These are phyloP conservation scores for Trametes cinnabarina DNA, from an alignment of 768 basidiomycete genomes.

Conservation along the genomic window DNA sequence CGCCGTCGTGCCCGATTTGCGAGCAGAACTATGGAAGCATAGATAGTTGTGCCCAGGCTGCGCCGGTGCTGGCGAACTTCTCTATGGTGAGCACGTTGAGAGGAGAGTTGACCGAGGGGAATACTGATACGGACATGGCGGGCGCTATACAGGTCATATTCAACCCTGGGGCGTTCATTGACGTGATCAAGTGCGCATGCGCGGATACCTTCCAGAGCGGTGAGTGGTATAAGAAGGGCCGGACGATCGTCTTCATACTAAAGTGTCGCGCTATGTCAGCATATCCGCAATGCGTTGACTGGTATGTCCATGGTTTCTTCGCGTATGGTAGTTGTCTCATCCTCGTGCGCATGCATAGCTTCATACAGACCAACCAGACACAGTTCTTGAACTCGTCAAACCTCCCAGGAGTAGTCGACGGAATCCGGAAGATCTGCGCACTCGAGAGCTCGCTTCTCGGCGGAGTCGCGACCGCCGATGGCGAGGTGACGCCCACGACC, in stretches of 20 bases:
- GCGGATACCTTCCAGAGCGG: conserved; percentile 43
- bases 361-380: conserved; percentile 57
- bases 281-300: conserved; percentile 68
- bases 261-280: conserved; percentile 20
- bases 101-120: no score
- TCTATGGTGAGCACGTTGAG: conserved; percentile 38
- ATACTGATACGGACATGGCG: no score
- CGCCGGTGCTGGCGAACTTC: conserved; percentile 57
- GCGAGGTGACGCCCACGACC: conserved; percentile 36
- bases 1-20: conserved; percentile 61
- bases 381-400: conserved; percentile 46
- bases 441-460: conserved; percentile 52
- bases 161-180: conserved; percentile 61
- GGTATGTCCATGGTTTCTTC: conserved; percentile 35
- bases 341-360: conserved; percentile 34
- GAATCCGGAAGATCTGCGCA: conserved; percentile 52
- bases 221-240: neutral
- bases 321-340: neutral
- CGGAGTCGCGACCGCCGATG: conserved; percentile 44
- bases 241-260: neutral
- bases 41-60: conserved; percentile 55
- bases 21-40: conserved; percentile 50
- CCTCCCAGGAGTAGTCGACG: conserved; percentile 47
- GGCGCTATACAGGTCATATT: conserved; percentile 48
- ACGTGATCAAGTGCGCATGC: conserved; percentile 64